Base-by-base conservation (phyloP, 345 rosid species). In the Noccaea caerulescens region DNA sequence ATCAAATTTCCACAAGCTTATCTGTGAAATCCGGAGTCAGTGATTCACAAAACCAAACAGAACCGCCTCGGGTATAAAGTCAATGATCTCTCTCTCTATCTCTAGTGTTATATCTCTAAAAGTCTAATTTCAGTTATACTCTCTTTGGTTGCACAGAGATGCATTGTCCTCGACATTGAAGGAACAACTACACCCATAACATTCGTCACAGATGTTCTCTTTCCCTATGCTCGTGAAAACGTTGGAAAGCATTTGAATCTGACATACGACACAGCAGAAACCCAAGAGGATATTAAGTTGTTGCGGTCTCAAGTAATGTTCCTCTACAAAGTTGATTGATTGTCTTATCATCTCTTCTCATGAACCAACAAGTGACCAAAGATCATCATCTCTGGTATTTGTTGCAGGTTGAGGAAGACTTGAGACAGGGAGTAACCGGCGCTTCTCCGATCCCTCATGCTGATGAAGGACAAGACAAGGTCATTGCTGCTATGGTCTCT, bases 161-260 rank as follows among this genome's bases (percentile, higher is more conserved):
- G 82, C 79, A 69, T 94, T 79, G 87, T 94, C 75, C 98, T 94
- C 43, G 99, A 92, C 81, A 92, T 92, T 37, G 99, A 92, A 83
- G 99, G 99, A 73, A 94, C 96, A 69, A 92, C 99, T 1, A 90
- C 98, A 10, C 98, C 98, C 43, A 95, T 95, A 80, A 83, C 97
- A 30, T 95, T 90, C 72, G 99, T 92, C 73, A 76, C 85, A 5
- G 98, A 95, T 63, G 87, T 95, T 61, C 94, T 92, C 65, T 92
- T 88, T 82, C 98, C 98, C 2, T 95, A 87, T 84, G 96, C 98
- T 61, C 83, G 86, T 76, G 86, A 87, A 61, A 92, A 88, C 70
- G 96, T 92, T 65, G 93, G 84, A 52, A 95, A 83, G 84, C 94
- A 89, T 82, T 77, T 95, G 76, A 79, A 68, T 62, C 82, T 79